Evolutionary conservation across 805 yeast genomes (phyloP), one percentile per base, ranked within the genome.

Genomic region (Candida koratica): DNA sequence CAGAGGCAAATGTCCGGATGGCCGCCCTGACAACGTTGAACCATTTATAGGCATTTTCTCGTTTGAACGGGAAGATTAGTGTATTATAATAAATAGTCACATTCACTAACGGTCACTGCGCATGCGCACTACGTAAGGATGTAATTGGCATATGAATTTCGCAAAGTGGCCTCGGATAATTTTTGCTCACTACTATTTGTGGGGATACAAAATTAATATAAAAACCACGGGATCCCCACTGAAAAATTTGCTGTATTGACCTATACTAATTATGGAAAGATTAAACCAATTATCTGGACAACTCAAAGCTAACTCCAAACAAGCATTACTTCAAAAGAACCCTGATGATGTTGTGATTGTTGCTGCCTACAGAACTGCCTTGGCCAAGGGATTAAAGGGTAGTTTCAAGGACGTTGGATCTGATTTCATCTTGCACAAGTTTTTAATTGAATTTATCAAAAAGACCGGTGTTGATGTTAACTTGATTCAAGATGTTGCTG

Each of bases 321-420:
- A 65, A 49, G 48, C 67, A 39, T 47, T 75, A 36, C 51, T 60
- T 38, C 68, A 73, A 43, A 81, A 84, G 62, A 71, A 75, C 60
- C 81, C 90, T 4, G 86, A 85, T 47, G 97, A 90, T 59, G 94
- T 90, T 25, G 97, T 90, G 28, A 79, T 90, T 39, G 88, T 87
- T 24, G 81, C 79, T 32, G 96, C 97, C 22, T 81, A 84, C 69
- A 78, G 97, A 66, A 85, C 97, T 3, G 90, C 97, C 19, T 70
- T 86, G 43, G 78, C 95, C 34, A 85, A 78, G 61, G 96, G 93
- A 25, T 87, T 90, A 34, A 81, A 78, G 58, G 97, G 97, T 33
- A 67, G 74, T 1, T 86, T 89, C 64, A 85, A 82, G 57, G 94
- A 88, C 56, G 74, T 84, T 36, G 77, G 81, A 34, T 75, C 94